These are phyloP conservation scores for Ophiostoma populinum DNA, from an alignment of 2,329 filamentous ascomycete genomes.

Conservation along the genomic window DNA sequence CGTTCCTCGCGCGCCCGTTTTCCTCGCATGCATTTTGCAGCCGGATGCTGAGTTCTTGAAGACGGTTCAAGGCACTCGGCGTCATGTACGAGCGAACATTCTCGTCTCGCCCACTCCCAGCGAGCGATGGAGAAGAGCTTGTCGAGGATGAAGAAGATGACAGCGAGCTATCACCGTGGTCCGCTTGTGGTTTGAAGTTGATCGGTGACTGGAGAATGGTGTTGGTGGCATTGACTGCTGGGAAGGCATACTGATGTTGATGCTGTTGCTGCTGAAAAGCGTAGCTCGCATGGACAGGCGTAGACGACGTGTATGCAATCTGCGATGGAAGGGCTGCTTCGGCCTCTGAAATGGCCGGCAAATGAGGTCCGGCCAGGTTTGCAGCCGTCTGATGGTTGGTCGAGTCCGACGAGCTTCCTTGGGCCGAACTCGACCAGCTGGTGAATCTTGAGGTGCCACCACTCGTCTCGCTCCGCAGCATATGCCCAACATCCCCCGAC, in stretches of 20 bases:
- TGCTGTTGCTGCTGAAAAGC: not conserved
- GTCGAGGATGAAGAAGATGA: not conserved
- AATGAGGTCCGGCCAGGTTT: not conserved
- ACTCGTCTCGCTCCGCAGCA: not conserved
- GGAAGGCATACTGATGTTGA: not conserved
- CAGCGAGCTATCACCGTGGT: no score
- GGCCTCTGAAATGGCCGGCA: constrained; percentile 5
- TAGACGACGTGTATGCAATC: not conserved
- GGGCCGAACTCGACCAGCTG: constrained; percentile 11
- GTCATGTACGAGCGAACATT: constrained; percentile 1
- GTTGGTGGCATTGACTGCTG: no score
- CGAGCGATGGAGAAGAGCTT: constrained; percentile 9
- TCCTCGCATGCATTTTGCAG: constrained; percentile 6
- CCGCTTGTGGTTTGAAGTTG: not conserved
- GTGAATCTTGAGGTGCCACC: constrained; percentile 10
- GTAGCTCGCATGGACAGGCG: not conserved
- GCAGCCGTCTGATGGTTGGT: constrained; percentile 1
- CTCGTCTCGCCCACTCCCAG: constrained; percentile 9
- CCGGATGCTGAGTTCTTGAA: constrained; percentile 8
- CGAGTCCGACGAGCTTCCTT: constrained; percentile 2
- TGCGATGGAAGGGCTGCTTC: not conserved
- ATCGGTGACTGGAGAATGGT: not conserved
- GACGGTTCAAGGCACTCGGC: constrained; percentile 5
- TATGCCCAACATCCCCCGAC: not conserved
- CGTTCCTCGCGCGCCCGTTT: not conserved